Percentiles rank a stretch among this genome's conserved stretches.
Conservation (phyloP, 2,329 filamentous ascomycete species). For the Calonectria honghensis region DNA sequence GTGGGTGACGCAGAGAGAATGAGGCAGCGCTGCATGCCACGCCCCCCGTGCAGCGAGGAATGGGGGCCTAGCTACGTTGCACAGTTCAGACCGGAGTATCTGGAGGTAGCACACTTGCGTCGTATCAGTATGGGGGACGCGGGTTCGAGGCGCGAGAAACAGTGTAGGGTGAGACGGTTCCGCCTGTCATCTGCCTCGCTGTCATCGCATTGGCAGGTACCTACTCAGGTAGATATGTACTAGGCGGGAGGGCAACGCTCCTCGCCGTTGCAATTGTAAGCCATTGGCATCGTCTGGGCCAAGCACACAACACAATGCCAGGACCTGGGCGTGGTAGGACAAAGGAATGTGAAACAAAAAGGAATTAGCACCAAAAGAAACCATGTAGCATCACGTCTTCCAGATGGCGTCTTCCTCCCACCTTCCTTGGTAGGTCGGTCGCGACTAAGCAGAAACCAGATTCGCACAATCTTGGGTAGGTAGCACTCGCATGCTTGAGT, state of each 20-base stretch:
- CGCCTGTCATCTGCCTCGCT: not conserved
- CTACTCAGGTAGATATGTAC: not conserved
- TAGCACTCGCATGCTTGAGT: slow-evolving; percentile 23
- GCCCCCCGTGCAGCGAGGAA: slow-evolving; percentile 21
- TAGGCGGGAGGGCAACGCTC: not conserved
- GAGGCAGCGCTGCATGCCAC: slow-evolving; percentile 28
- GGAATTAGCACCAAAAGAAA: not conserved
- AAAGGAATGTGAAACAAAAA: slow-evolving; percentile 19
- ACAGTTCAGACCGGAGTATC: slow-evolving; percentile 22
- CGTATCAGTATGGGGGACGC: slow-evolving; percentile 20
- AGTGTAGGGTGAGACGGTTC: slow-evolving; percentile 23
- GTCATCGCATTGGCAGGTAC: slow-evolving; percentile 9
- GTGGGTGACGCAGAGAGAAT: slow-evolving; percentile 37
- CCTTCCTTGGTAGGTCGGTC: slow-evolving; percentile 14
- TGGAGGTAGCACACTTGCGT: slow-evolving; percentile 18
- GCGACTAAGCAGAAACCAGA: slow-evolving; percentile 16
- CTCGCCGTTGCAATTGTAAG: not conserved
- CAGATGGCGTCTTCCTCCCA: slow-evolving; percentile 10
- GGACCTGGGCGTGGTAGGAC: not conserved
- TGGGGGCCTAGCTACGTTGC: slow-evolving; percentile 21
- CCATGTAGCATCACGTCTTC: slow-evolving; percentile 10
- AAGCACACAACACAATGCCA: slow-evolving; percentile 10
- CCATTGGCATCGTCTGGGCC: not conserved
- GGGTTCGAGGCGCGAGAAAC: slow-evolving; percentile 22
- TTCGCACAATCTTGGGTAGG: slow-evolving; percentile 15